phyloP scores from a whole-genome alignment of 1,139 yeast genomes.

The Saccharomyces hybrid region DNA sequence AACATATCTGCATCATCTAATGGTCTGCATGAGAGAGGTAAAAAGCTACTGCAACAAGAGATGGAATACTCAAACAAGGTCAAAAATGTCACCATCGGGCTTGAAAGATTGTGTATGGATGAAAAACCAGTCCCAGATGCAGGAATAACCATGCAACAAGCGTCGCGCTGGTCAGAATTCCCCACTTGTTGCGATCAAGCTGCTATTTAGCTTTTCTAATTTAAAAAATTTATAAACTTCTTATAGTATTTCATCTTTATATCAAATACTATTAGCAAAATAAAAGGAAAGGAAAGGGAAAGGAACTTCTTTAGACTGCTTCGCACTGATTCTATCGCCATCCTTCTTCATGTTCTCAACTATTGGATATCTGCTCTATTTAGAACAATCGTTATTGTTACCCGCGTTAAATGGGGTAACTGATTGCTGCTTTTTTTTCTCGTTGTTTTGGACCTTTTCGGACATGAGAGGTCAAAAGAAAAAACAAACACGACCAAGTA shows the following conservation, averaged over 20 bases:
- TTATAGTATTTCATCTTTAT: neutral
- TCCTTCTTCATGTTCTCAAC: neutral
- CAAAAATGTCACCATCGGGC: neutral
- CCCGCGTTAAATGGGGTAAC: neutral
- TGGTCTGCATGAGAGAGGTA: neutral
- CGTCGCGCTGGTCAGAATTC: neutral
- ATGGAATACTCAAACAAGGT: neutral
- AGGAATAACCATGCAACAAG: neutral
- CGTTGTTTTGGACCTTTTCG: neutral
- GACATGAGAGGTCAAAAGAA: neutral
- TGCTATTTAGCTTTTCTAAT: neutral
- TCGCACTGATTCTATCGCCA: neutral
- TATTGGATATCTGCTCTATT: neutral
- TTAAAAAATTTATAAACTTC: neutral
- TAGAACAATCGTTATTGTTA: too few relatives aligned
- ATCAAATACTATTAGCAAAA: neutral
- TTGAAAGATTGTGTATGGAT: neutral
- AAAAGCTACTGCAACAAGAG: neutral
- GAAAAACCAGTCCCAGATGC: neutral
- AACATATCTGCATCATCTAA: neutral
- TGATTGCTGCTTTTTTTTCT: neutral
- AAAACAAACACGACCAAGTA: constrained; percentile 7
- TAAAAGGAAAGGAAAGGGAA: neutral
- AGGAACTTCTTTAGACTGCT: neutral
- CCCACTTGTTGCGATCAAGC: neutral